Base-by-base conservation (phyloP, 495 filamentous ascomycete genomes). In the Penicillium odoratum region DNA sequence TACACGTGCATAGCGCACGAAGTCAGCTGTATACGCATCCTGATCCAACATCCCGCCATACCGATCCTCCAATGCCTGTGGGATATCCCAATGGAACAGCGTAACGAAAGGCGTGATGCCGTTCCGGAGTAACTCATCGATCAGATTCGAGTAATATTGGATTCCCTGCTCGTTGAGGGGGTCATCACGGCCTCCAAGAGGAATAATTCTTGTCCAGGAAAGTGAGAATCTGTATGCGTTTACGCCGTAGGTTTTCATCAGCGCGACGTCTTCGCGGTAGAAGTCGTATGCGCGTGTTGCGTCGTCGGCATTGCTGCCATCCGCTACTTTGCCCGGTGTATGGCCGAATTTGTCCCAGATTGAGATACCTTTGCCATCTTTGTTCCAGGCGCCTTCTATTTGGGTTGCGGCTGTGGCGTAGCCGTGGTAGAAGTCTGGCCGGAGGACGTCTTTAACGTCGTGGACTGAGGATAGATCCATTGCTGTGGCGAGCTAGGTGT, bases 341-440 rank as follows among this genome's bases (percentile, higher is more conserved):
- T 77, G 78, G 61, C 80, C 85, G 77, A 89, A 90, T 16, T 79
- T 83, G 65, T 90, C 86, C 87, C 87, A 90, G 72, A 90, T 90
- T 31, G 85, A 85, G 44, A 81, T 77, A 30, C 85, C 86, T 52
- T 86, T 83, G 60, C 87, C 87, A 63, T 90, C 87, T 58, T 78
- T 78, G 33, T 84, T 72, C 61, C 78, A 76, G 21, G 85, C 83
- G 44, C 88, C 88, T 77, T 90, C 88, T 57, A 90, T 84, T 70
- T 91, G 88, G 1, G 69, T 52, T 30, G 70, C 70, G n/a, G 71
- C 71, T 36, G 70, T 74, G 2, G 70, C 70, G 47, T 69, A 74
- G 7, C 72, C 72, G n/a, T 72, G 70, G 25, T 61, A 73, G 60
- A 74, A 74, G 36, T 74, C 70, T 2, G 58, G 53, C 2, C 70